These are phyloP conservation scores for Clonostachys rhizophaga DNA, from an alignment of 2,329 filamentous ascomycete species.

Conservation along the genomic window DNA sequence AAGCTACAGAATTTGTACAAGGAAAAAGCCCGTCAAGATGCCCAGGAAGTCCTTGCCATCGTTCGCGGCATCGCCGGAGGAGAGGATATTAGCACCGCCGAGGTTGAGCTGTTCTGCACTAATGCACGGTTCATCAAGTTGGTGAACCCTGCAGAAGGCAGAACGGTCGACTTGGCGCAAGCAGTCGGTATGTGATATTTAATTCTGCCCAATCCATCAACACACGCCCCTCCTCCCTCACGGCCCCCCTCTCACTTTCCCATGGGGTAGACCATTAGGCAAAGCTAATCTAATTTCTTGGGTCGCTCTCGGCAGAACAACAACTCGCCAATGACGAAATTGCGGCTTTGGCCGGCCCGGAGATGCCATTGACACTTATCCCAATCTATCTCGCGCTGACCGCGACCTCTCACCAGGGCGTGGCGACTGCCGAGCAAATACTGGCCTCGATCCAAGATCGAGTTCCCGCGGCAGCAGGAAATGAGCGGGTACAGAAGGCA, in stretches of 20 bases:
- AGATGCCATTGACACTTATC: conserved; percentile 54
- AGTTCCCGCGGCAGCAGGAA: conserved; percentile 40
- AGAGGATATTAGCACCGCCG: conserved; percentile 57
- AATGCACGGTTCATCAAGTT: conserved; percentile 91
- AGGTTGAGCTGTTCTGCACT: conserved; percentile 92
- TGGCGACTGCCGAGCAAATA: conserved; percentile 47
- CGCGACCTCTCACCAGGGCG: conserved; percentile 41
- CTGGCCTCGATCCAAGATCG: conserved; percentile 35
- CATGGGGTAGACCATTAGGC: too few relatives aligned
- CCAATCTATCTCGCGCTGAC: conserved; percentile 65
- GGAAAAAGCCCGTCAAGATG: conserved; percentile 73
- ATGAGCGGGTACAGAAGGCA: conserved; percentile 45
- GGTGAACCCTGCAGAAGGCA: conserved; percentile 51
- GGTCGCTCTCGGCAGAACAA: conserved; percentile 30
- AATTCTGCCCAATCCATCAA: not conserved
- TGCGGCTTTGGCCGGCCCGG: conserved; percentile 37
- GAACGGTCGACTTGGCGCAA: conserved; percentile 42
- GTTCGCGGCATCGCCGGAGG: conserved; percentile 49
- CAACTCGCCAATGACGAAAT: conserved; percentile 51
- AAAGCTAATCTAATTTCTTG: too few relatives aligned
- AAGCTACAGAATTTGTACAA: conserved; percentile 92
- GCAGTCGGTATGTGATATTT: conserved; percentile 44
- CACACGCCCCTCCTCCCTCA: not conserved
- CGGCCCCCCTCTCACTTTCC: too few relatives aligned
- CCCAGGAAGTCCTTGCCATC: conserved; percentile 65